Conservation (phyloP, 371 early-diverging fungal genomes). For the Paramicrosporidium saccamoebae region DNA sequence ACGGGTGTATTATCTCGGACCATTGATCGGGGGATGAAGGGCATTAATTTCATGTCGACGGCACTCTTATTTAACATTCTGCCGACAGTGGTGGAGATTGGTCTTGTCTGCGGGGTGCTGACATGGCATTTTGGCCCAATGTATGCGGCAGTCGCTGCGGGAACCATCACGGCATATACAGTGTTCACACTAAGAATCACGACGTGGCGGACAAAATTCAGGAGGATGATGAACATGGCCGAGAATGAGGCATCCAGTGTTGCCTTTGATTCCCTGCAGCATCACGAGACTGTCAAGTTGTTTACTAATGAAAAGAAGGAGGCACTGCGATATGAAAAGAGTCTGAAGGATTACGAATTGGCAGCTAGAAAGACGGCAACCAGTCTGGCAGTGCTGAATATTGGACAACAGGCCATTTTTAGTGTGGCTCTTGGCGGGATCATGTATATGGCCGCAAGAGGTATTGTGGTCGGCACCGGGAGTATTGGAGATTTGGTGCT, state of each 20-base stretch:
- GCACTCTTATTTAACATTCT: conserved; percentile 69
- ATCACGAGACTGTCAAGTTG: conserved; percentile 82
- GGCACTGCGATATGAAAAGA: conserved; percentile 37
- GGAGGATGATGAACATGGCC: conserved; percentile 61
- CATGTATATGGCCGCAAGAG: conserved; percentile 72
- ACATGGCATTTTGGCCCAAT: conserved; percentile 43
- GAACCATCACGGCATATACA: conserved; percentile 47
- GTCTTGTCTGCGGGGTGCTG: conserved; percentile 71
- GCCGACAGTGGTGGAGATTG: conserved; percentile 74
- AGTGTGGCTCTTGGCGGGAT: conserved; percentile 46
- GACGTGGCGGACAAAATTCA: conserved; percentile 29
- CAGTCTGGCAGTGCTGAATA: conserved; percentile 56
- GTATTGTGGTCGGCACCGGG: conserved; percentile 39
- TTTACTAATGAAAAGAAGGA: conserved; percentile 69
- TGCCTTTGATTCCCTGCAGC: conserved; percentile 67
- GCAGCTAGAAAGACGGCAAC: conserved; percentile 60
- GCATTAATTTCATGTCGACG: conserved; percentile 63
- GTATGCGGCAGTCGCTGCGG: conserved; percentile 49
- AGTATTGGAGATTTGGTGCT: conserved; percentile 86
- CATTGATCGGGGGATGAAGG: conserved; percentile 90
- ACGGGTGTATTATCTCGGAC: conserved; percentile 79
- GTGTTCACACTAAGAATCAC: conserved; percentile 26
- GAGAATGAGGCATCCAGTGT: conserved; percentile 70
- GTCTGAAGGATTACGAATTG: conserved; percentile 49
- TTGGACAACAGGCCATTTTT: conserved; percentile 73